Evolutionary conservation across 2,329 filamentous ascomycete species (phyloP).

Genomic region (Sordariomycetes sp.): DNA sequence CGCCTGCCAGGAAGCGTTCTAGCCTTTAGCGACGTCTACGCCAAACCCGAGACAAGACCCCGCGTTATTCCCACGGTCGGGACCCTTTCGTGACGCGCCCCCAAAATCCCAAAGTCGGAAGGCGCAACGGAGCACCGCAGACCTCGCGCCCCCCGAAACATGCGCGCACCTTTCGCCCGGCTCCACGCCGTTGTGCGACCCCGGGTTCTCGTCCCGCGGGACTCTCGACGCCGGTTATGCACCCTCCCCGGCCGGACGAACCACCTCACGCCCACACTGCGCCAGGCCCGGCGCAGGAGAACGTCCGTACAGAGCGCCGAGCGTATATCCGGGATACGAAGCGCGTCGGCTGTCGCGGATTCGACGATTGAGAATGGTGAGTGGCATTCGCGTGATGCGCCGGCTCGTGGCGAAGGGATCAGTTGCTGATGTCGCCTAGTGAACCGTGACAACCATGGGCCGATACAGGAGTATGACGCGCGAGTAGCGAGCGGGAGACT

Average conservation of each 20-base stretch:
- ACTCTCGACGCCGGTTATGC: neutral
- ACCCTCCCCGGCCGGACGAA: neutral
- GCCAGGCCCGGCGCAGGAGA: neutral
- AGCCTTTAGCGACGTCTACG: neutral
- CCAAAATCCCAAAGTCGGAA: neutral
- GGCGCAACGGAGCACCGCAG: neutral
- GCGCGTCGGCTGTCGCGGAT: neutral
- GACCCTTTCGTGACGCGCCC: neutral
- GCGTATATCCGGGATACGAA: neutral
- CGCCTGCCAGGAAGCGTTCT: neutral
- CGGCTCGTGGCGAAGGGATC: neutral
- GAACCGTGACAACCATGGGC: slow-evolving; percentile 37
- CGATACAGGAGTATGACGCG: slow-evolving; percentile 77
- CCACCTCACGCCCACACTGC: neutral
- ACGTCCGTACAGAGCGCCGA: neutral
- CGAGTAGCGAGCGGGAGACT: slow-evolving; percentile 63
- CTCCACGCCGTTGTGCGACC: slow-evolving; percentile 1
- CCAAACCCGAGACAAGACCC: neutral
- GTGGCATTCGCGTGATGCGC: neutral
- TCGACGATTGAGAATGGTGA: neutral
- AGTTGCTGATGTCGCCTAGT: slow-evolving; percentile 1
- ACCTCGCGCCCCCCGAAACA: neutral
- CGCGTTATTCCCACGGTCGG: neutral
- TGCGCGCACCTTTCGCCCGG: slow-evolving; percentile 1
- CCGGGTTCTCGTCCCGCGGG: neutral